Conservation (phyloP, 305 asterid genomes). For the Plantago coronopus region DNA sequence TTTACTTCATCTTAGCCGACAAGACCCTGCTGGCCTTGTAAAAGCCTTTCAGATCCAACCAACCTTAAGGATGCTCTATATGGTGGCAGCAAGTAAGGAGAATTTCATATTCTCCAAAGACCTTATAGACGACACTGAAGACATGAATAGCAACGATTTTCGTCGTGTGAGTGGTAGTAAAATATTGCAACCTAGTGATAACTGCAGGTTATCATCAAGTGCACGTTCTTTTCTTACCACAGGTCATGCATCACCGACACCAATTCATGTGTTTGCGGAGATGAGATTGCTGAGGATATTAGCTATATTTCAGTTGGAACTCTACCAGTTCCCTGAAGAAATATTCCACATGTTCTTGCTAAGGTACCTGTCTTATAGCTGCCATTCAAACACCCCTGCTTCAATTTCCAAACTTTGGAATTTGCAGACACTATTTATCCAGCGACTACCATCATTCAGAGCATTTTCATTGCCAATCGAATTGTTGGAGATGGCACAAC, state of each 20-base stretch:
- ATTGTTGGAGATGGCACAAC: too few relatives aligned
- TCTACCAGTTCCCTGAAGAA: too few relatives aligned
- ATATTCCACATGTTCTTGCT: too few relatives aligned
- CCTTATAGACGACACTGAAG: background rate
- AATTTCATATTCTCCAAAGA: background rate
- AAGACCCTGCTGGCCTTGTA: background rate
- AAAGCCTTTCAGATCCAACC: conserved; percentile 25
- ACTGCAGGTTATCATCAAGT: background rate
- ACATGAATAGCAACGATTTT: background rate
- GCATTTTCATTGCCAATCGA: background rate
- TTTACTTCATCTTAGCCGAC: conserved; percentile 18
- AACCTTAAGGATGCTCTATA: conserved; percentile 20
- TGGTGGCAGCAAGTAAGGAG: conserved; percentile 8
- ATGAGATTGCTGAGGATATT: conserved; percentile 25
- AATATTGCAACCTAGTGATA: background rate
- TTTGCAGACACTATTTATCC: too few relatives aligned
- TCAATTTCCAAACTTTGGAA: too few relatives aligned
- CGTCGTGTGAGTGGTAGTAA: background rate
- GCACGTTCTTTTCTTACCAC: conserved; percentile 13
- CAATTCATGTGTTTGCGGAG: background rate
- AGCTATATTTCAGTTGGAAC: background rate
- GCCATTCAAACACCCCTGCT: too few relatives aligned
- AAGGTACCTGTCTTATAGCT: too few relatives aligned
- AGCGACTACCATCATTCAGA: background rate
- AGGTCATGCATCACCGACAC: background rate